Base-by-base conservation (phyloP, 208 protist genomes). In the Plasmodiophora brassicae region DNA sequence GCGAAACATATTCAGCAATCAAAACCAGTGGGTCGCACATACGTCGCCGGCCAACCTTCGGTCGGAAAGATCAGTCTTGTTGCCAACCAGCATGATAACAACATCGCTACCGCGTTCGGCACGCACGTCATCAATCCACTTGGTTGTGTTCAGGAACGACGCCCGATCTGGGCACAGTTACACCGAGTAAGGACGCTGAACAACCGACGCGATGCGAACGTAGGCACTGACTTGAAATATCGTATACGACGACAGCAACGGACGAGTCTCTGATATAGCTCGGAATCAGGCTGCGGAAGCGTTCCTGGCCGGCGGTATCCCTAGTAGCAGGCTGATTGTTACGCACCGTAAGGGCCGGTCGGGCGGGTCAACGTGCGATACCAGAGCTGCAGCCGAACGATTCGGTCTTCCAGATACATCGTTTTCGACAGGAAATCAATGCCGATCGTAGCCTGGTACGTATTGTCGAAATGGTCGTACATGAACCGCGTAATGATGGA, bases 381-480 rank as follows among this genome's bases (percentile, higher is more conserved):
- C 87, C 87, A 89, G 25, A 89, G 71, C 45, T 89, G 87, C 57
- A 89, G 87, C 36, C 87, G 28, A 45, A 89, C 94, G 0, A 96
- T 96, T 39, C 92, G 53, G 85, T 98, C 97, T 53, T 98, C 97
- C 0, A 99, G 90, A 88, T 97, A 96, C 89, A 99, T 96, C 0
- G 97, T 98, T 90, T 99, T 99, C 36, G 95, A 96, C 1, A 99
- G 94, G 90, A 99, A 99, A 92, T 99, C 98, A 90, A 99, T 99
- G 44, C 98, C 98, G 87, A 99, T 99, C 5, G 98, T 99, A 8
- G 97, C 87, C 60, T 89, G 57, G 71, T 89, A 89, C 35, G 87
- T 87, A 22, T 89, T 45, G 41, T 89, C 87, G 36, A 89, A 89
- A 32, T 54, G 57, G n/a, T 89, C 87, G 45, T 89, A 89, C 87